Percentiles rank a stretch among this genome's conserved stretches.
phyloP scores from a whole-genome alignment of 495 filamentous ascomycete species.

The Penicillium steckii region DNA sequence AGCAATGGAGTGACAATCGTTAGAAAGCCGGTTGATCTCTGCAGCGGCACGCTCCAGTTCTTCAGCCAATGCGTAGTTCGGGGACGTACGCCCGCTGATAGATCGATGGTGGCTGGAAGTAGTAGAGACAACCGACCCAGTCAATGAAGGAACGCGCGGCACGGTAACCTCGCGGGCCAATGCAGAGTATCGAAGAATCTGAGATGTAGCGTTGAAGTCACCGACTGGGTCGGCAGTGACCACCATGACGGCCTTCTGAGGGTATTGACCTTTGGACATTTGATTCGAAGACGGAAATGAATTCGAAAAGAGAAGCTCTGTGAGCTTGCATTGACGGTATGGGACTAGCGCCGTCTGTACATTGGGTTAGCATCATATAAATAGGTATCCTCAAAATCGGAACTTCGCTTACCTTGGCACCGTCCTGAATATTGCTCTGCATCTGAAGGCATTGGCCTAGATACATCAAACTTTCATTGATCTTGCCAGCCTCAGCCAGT shows the following conservation, averaged over 20 bases:
- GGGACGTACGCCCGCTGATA: constrained; percentile 48
- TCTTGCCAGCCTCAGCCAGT: constrained; percentile 92
- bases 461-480: constrained; percentile 98
- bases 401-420: constrained; percentile 64
- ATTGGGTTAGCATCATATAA: constrained; percentile 6
- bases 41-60: constrained; percentile 74
- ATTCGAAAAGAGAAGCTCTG: constrained; percentile 94
- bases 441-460: constrained; percentile 96
- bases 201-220: constrained; percentile 94
- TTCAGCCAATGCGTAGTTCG: constrained; percentile 51
- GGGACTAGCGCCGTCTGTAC: constrained; percentile 75
- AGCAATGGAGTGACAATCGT: constrained; percentile 66
- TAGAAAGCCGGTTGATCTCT: constrained; percentile 71
- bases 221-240: constrained; percentile 93
- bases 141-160: constrained; percentile 78
- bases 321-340: constrained; percentile 95
- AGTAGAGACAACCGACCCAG: constrained; percentile 57
- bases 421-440: constrained; percentile 76
- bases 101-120: constrained; percentile 31
- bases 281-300: constrained; percentile 73
- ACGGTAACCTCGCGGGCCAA: constrained; percentile 92
- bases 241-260: constrained; percentile 92
- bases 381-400: background rate
- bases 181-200: constrained; percentile 94
- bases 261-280: constrained; percentile 54